Evolutionary conservation across 805 yeast genomes (phyloP), one percentile per base, ranked within the genome.

Genomic region (Kockiozyma suomiensis): DNA sequence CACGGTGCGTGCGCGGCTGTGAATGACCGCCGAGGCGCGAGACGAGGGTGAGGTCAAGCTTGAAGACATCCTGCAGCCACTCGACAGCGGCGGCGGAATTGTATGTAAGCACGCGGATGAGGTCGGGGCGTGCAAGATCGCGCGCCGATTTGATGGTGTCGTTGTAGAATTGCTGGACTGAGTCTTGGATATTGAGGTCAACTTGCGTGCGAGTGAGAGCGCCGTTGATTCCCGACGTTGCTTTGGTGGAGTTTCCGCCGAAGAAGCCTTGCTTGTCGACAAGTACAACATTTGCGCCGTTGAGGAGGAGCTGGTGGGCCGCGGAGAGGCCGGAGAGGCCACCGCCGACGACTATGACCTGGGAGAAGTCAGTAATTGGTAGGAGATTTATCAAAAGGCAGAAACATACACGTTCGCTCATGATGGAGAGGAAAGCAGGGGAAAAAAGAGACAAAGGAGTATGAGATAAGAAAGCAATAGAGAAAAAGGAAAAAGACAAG

Each of bases 21-120:
- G 91, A 85, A 70, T 89, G 96, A 2, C 96, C 96, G 28, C 96
- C 96, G 45, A 89, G 73, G 67, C 88, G 82, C n/a, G 89, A 81
- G 12, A 89, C 87, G 15, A 85, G 77, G 6, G 87, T 80, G 57
- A 89, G 75, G 67, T 85, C 88, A 51, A 88, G 74, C 5, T 78
- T 80, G 66, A 88, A 83, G 3, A 79, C 81, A 32, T 81, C 79
- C 66, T 86, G 87, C 53, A 89, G 78, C 93, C 96, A 89, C 50
- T 82, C 82, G 50, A 89, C 80, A 0, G 94, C 92, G 45, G 78
- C 80, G 4, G 82, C 83, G 1, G 90, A 85, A 46, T 86, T 83
- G 58, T 79, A 74, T 0, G 87, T 80, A 61, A 89, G 75, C 4
- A 82, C 86, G 33, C 77, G 74, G 73, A 87, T 85, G 65, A 89